A percentile compares a stretch with the other conserved stretches of the same genome.
Evolutionary conservation across 768 basidiomycete species (phyloP).

Genomic region (Cystobasidium ongulense): DNA sequence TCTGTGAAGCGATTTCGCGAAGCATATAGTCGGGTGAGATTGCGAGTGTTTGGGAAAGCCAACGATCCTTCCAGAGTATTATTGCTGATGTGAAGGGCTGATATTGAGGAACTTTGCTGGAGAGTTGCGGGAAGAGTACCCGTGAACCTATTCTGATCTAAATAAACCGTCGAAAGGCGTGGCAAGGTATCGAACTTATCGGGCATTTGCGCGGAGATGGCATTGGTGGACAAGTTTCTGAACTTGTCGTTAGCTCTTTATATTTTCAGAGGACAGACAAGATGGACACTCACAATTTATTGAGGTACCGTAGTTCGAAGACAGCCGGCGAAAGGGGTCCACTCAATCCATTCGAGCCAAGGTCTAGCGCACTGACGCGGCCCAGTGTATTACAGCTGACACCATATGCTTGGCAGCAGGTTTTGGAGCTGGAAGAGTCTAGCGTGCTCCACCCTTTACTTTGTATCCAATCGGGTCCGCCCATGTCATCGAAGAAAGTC

Average conservation of each 20-base stretch:
- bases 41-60: conserved; percentile 29
- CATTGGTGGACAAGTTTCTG: conserved; percentile 37
- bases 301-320: conserved; percentile 30
- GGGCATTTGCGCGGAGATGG: conserved; percentile 32
- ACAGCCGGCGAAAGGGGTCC: conserved; percentile 29
- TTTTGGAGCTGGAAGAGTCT: background rate
- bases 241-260: background rate
- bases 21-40: conserved; percentile 28
- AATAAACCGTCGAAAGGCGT: conserved; percentile 27
- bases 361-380: conserved; percentile 33
- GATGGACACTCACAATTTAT: conserved; percentile 30
- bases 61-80: conserved; percentile 32
- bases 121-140: conserved; percentile 34
- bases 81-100: conserved; percentile 32
- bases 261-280: background rate
- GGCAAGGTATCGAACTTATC: conserved; percentile 31
- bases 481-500: conserved; percentile 33
- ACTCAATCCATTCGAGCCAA: conserved; percentile 30
- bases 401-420: conserved; percentile 34
- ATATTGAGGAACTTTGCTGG: conserved; percentile 9
- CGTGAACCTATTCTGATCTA: conserved; percentile 32
- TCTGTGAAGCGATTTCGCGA: conserved; percentile 33
- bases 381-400: conserved; percentile 31
- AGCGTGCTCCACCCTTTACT: conserved; percentile 17
- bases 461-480: conserved; percentile 30